A percentile compares a stretch with the other conserved stretches of the same genome.
phyloP scores from a whole-genome alignment of 2,329 filamentous ascomycete genomes.

The Fusarium tupiense region DNA sequence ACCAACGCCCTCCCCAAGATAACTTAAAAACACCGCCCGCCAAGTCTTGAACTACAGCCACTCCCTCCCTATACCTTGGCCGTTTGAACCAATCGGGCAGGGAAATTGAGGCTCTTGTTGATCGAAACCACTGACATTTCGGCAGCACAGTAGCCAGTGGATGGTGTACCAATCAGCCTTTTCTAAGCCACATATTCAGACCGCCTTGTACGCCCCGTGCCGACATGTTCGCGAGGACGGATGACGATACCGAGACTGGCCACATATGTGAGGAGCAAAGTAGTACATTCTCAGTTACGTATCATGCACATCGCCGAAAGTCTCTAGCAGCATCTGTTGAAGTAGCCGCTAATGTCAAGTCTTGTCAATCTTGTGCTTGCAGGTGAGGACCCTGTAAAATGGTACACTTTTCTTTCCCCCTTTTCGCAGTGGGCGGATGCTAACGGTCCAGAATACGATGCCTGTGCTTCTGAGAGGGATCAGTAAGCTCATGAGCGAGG shows the following conservation, averaged over 20 bases:
- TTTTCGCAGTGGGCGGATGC: neutral
- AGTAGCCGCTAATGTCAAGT: neutral
- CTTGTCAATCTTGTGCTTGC: neutral
- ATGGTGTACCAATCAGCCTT: no score
- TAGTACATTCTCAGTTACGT: neutral
- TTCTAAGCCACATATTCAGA: neutral
- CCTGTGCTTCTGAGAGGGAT: neutral
- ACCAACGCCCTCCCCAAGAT: no score
- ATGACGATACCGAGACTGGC: neutral
- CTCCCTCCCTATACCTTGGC: no score
- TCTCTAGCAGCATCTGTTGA: neutral
- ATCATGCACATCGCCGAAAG: neutral
- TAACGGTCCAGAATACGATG: neutral
- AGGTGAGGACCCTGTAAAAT: neutral
- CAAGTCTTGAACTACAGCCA: no score
- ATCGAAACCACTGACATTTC: no score
- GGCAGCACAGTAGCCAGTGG: no score
- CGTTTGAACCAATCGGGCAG: no score
- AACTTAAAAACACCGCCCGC: no score
- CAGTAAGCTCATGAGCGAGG: neutral
- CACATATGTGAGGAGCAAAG: neutral
- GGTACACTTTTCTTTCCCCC: neutral
- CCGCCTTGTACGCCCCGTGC: fast-evolving
- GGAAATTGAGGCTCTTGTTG: no score
- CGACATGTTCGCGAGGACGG: neutral